Evolutionary conservation across 2,329 filamentous ascomycete genomes (phyloP).

Genomic region (Sodiomyces alkalinus): DNA sequence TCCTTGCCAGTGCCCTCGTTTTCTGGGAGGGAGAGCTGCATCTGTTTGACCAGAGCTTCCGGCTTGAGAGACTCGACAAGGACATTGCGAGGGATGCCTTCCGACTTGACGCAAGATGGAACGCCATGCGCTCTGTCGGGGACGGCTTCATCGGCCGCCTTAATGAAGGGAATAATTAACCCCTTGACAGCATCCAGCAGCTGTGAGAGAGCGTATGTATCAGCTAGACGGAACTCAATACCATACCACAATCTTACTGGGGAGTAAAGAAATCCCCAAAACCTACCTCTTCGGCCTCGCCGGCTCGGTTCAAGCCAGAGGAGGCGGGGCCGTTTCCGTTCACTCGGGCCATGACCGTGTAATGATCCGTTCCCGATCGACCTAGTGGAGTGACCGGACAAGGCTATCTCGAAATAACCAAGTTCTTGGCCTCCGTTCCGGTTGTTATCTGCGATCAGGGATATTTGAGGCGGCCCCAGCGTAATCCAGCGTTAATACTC

Average conservation of each 20-base stretch:
- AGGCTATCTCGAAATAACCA: too few relatives aligned
- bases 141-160: slow-evolving; percentile 49
- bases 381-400: too few relatives aligned
- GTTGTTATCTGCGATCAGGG: too few relatives aligned
- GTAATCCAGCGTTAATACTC: too few relatives aligned
- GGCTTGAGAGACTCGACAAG: slow-evolving; percentile 50
- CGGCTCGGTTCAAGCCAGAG: slow-evolving; percentile 20
- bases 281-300: slow-evolving; percentile 31
- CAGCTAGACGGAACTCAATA: too few relatives aligned
- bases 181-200: slow-evolving; percentile 52
- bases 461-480: too few relatives aligned
- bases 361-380: too few relatives aligned
- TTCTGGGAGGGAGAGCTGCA: slow-evolving; percentile 43
- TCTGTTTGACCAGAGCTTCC: slow-evolving; percentile 35
- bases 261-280: too few relatives aligned
- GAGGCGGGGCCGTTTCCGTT: slow-evolving; percentile 3
- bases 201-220: too few relatives aligned
- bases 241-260: too few relatives aligned
- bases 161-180: slow-evolving; percentile 57
- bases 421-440: too few relatives aligned
- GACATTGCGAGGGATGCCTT: slow-evolving; percentile 32
- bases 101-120: slow-evolving; percentile 20
- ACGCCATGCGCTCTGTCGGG: slow-evolving; percentile 36
- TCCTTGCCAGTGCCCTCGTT: slow-evolving; percentile 47
- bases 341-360: neutral